phyloP scores from a whole-genome alignment of 176 grass and related monocot genomes.

The Urochloa ruziziensis region DNA sequence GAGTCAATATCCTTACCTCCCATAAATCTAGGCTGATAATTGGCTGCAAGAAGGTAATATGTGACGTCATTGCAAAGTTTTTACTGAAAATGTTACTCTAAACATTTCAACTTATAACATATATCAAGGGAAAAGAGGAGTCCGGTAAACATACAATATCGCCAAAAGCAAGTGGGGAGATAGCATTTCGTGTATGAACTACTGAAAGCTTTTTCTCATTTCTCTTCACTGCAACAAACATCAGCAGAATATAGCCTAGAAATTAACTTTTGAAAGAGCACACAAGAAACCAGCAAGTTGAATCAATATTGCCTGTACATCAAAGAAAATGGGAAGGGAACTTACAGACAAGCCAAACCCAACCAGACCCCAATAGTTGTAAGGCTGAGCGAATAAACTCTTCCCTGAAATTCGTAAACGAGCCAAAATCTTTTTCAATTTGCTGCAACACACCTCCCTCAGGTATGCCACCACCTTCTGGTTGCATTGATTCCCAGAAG shows the following conservation, averaged over 20 bases:
- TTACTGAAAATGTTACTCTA: not conserved
- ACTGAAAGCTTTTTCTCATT: conserved; percentile 64
- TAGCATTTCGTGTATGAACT: conserved; percentile 76
- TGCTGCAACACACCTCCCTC: conserved; percentile 61
- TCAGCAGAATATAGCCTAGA: not conserved
- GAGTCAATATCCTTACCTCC: conserved; percentile 65
- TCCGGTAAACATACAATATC: conserved; percentile 72
- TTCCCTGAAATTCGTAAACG: conserved; percentile 80
- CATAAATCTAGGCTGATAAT: conserved; percentile 89
- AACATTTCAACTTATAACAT: not conserved
- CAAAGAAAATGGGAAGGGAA: conserved; percentile 11
- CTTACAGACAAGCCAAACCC: conserved; percentile 95
- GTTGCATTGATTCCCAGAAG: conserved; percentile 97
- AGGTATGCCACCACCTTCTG: conserved; percentile 68
- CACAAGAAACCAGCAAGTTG: not conserved
- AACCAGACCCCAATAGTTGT: conserved; percentile 66
- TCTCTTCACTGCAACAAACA: conserved; percentile 57
- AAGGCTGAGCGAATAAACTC: conserved; percentile 67
- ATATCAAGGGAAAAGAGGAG: not conserved
- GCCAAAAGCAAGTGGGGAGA: conserved; percentile 79
- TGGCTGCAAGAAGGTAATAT: conserved; percentile 59
- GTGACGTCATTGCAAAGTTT: conserved; percentile 28
- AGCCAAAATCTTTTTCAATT: conserved; percentile 93
- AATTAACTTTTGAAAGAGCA: not conserved
- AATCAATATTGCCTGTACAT: not conserved